Percentiles rank a stretch among this genome's conserved stretches.
These are phyloP conservation scores for Trichoderma sp. DNA, from an alignment of 2,329 filamentous ascomycete species.

Conservation along the genomic window DNA sequence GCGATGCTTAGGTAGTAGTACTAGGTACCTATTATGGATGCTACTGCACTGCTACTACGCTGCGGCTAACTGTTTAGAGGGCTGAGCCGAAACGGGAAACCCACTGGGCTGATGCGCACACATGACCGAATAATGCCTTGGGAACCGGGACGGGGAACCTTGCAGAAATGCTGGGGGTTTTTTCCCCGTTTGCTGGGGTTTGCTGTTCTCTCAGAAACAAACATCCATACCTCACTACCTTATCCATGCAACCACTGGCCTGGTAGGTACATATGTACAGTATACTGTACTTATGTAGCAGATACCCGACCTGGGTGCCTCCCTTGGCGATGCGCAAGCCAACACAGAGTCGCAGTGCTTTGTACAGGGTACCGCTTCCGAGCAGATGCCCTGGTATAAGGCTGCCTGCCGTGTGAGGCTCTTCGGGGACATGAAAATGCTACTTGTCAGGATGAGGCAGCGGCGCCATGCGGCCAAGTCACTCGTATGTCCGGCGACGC, in stretches of 20 bases:
- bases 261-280: no score
- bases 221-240: not conserved
- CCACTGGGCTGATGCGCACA: constrained; percentile 6
- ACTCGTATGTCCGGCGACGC: not conserved
- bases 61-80: not conserved
- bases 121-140: not conserved
- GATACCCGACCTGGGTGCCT: not conserved
- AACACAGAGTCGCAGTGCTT: not conserved
- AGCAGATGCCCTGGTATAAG: not conserved
- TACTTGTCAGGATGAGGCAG: not conserved
- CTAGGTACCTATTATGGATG: no score
- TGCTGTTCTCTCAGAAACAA: not conserved
- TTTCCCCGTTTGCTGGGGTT: not conserved
- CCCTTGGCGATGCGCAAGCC: not conserved
- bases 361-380: not conserved
- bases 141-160: constrained; percentile 3
- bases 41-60: no score
- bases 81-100: not conserved
- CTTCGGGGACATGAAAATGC: not conserved
- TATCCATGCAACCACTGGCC: not conserved
- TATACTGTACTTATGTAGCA: no score
- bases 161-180: constrained; percentile 1
- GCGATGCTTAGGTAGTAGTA: no score
- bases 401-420: constrained; percentile 1
- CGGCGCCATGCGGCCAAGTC: not conserved